phyloP scores from a whole-genome alignment of 176 grass and related monocot genomes.

The Oryza australiensis region DNA sequence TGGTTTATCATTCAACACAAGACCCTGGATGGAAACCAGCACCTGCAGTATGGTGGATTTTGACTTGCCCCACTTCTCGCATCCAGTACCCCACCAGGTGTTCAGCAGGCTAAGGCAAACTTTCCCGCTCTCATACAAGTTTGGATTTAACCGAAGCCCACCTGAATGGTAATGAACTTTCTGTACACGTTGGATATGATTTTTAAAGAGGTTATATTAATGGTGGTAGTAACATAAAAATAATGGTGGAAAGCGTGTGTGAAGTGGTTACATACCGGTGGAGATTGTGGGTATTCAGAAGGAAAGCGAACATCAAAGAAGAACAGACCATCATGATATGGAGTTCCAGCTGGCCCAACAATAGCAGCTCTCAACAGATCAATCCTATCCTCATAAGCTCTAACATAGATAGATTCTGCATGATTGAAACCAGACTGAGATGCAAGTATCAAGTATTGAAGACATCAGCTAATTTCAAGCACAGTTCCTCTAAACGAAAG shows the following conservation, averaged over 20 bases:
- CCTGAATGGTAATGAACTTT: conserved; percentile 76
- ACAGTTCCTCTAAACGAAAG: neutral
- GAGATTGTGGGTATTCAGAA: conserved; percentile 47
- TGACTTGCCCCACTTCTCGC: conserved; percentile 68
- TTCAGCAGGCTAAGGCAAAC: conserved; percentile 88
- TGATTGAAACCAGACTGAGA: conserved; percentile 30
- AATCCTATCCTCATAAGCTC: conserved; percentile 69
- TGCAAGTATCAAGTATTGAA: conserved; percentile 6
- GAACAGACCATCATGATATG: conserved; percentile 74
- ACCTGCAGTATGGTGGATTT: conserved; percentile 77
- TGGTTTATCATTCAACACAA: conserved; percentile 76
- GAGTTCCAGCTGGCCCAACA: conserved; percentile 70
- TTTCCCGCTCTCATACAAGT: conserved; percentile 70
- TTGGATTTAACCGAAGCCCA: conserved; percentile 73
- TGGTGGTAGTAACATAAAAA: conserved; percentile 8
- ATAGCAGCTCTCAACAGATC: conserved; percentile 76
- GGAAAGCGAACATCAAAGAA: conserved; percentile 79
- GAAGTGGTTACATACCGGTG: conserved; percentile 49
- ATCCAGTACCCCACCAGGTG: conserved; percentile 72
- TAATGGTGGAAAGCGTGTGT: neutral
- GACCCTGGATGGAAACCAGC: conserved; percentile 69
- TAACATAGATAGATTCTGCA: conserved; percentile 61
- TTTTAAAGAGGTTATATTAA: conserved; percentile 4
- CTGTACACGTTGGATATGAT: conserved; percentile 33
- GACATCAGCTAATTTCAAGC: conserved; percentile 15